phyloP scores from a whole-genome alignment of 2,329 filamentous ascomycete genomes.

The Colletotrichum viniferum region DNA sequence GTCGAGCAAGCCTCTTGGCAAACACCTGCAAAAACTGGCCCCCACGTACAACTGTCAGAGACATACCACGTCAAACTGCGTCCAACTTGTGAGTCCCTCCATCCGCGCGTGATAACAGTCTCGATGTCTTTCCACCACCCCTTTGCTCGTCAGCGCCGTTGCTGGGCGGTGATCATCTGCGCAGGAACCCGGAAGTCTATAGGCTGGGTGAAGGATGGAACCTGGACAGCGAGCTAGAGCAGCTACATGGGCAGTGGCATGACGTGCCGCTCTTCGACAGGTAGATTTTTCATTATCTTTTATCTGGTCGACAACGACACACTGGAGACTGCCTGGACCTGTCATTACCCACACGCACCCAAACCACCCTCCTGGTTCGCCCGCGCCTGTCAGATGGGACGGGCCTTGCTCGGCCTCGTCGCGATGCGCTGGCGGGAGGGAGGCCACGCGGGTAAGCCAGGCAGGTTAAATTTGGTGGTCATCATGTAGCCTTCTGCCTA shows the following conservation, averaged over 20 bases:
- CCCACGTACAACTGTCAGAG: not conserved
- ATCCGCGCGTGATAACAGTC: slow-evolving; percentile 10
- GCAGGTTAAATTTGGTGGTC: not conserved
- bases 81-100: not conserved
- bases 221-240: not conserved
- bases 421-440: slow-evolving; percentile 15
- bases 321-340: not conserved
- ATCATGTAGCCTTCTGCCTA: not conserved
- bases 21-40: not conserved
- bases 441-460: not conserved
- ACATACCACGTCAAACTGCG: not conserved
- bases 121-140: not conserved
- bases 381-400: slow-evolving; percentile 17
- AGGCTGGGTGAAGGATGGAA: not conserved
- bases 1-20: not conserved
- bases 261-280: slow-evolving; percentile 10
- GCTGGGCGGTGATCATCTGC: slow-evolving; percentile 29
- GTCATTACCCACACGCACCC: not conserved
- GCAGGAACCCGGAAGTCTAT: slow-evolving; percentile 32
- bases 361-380: not conserved
- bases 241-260: not conserved
- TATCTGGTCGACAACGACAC: not conserved
- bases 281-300: not conserved
- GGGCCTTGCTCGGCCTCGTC: slow-evolving; percentile 15
- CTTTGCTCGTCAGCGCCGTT: not conserved